Evolutionary conservation across 768 basidiomycete genomes (phyloP).

Genomic region (Strobilomyces echinocephalus): DNA sequence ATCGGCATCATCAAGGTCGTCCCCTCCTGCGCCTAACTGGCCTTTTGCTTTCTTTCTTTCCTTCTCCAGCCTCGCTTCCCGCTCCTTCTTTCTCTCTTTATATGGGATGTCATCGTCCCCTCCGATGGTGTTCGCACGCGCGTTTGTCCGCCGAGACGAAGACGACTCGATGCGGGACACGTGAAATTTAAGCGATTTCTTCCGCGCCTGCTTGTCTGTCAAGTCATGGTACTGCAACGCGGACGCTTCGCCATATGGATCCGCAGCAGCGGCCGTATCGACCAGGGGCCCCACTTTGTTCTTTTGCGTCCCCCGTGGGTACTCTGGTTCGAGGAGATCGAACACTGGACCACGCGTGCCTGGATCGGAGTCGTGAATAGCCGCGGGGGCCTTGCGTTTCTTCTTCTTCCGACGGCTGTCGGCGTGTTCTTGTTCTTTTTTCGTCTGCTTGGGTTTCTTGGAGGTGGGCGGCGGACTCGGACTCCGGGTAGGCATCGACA

Average conservation of each 20-base stretch:
- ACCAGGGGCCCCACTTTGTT: conserved; percentile 3
- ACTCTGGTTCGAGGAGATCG: conserved; percentile 79
- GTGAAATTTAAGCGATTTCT: conserved; percentile 86
- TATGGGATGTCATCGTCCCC: conserved; percentile 98
- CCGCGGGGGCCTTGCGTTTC: conserved; percentile 47
- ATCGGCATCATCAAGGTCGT: conserved; percentile 59
- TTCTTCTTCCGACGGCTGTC: conserved; percentile 54
- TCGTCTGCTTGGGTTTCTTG: conserved; percentile 1
- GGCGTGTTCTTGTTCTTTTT: conserved; percentile 9
- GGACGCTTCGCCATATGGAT: conserved; percentile 70
- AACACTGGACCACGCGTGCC: conserved; percentile 43
- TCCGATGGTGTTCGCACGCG: conserved; percentile 63
- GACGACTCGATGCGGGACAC: conserved; percentile 86
- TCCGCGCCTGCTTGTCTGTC: conserved; percentile 77
- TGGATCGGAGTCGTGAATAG: conserved; percentile 8
- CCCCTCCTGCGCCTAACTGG: conserved; percentile 49
- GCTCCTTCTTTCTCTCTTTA: conserved; percentile 64
- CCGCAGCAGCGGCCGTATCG: conserved; percentile 7
- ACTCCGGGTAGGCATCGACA: not conserved
- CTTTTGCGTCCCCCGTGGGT: conserved; percentile 20
- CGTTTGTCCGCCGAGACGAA: conserved; percentile 67
- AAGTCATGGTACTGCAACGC: conserved; percentile 67
- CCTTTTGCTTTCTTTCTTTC: conserved; percentile 33
- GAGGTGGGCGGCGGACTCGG: conserved; percentile 5
- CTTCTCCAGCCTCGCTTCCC: conserved; percentile 48